Percentiles rank a stretch among this genome's conserved stretches.
These are phyloP conservation scores for Penicillium paradoxum DNA, from an alignment of 495 filamentous ascomycete species.

Conservation along the genomic window DNA sequence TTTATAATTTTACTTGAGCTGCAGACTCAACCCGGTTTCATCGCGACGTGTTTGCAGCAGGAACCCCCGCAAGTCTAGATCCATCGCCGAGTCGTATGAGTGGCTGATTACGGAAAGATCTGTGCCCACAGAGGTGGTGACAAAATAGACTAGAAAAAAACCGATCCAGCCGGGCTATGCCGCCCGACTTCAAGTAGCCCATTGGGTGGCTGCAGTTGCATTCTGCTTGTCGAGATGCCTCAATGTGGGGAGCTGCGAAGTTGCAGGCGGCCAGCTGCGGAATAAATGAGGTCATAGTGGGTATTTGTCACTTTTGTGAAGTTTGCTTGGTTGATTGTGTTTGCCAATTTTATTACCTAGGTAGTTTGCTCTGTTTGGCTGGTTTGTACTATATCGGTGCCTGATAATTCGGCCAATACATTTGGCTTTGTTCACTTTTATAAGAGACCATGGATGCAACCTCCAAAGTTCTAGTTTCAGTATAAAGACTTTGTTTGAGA, in stretches of 20 bases:
- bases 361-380: constrained; percentile 9
- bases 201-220: constrained; percentile 16
- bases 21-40: constrained; percentile 15
- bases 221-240: constrained; percentile 4
- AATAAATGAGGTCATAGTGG: constrained; percentile 15
- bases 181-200: constrained; percentile 18
- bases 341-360: constrained; percentile 1
- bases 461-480: not conserved
- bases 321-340: constrained; percentile 15
- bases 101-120: constrained; percentile 4
- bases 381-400: not conserved
- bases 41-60: constrained; percentile 21
- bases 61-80: constrained; percentile 28
- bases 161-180: constrained; percentile 11
- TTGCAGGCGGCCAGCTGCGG: not conserved
- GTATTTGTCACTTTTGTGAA: constrained; percentile 11
- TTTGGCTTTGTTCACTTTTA: too few relatives aligned
- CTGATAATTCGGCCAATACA: too few relatives aligned
- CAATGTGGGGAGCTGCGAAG: constrained; percentile 9
- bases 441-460: not conserved
- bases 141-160: constrained; percentile 7
- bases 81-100: not conserved
- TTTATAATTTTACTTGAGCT: not conserved
- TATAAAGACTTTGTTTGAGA: not conserved
- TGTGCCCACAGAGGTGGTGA: constrained; percentile 5